Percentiles rank a stretch among this genome's conserved stretches.
Evolutionary conservation across 1,284 basidiomycete species (phyloP).

Genomic region (Termitomyces sp.): DNA sequence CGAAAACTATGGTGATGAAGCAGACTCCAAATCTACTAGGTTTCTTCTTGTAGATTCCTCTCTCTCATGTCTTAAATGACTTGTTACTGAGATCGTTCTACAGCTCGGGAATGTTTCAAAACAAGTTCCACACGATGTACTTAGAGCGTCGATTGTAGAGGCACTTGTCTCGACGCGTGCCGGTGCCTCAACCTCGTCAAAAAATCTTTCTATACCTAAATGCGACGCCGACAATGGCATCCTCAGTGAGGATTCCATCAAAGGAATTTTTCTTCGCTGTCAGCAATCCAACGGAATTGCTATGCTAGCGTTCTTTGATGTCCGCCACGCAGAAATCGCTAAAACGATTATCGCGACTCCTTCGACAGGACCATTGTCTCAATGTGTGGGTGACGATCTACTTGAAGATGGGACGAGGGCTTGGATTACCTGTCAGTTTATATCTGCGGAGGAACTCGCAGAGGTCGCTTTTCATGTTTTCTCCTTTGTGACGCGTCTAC

Average conservation of each 20-base stretch:
- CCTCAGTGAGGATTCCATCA: conserved; percentile 28
- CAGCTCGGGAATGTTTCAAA: conserved; percentile 20
- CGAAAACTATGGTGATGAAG: conserved; percentile 8
- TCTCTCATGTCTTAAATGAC: neutral
- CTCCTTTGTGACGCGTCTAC: neutral
- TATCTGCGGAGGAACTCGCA: conserved; percentile 32
- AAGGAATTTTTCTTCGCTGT: conserved; percentile 49
- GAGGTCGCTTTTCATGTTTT: conserved; percentile 23
- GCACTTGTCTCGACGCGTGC: conserved; percentile 11
- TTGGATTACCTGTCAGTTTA: conserved; percentile 33
- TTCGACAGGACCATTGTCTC: conserved; percentile 23
- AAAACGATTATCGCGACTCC: conserved; percentile 32
- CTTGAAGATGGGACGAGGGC: conserved; percentile 20
- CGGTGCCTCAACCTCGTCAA: neutral
- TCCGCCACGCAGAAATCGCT: conserved; percentile 49
- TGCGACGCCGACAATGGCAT: neutral
- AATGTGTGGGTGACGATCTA: conserved; percentile 25
- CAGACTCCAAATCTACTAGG: conserved; percentile 12
- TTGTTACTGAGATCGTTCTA: neutral
- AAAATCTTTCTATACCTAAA: conserved; percentile 6
- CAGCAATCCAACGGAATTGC: conserved; percentile 45
- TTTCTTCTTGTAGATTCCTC: conserved; percentile 17
- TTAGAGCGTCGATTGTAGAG: conserved; percentile 22
- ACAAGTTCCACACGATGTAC: conserved; percentile 12
- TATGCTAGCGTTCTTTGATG: conserved; percentile 60